Evolutionary conservation across 441 rosid genomes (phyloP).

Genomic region (Lepidium campestre): DNA sequence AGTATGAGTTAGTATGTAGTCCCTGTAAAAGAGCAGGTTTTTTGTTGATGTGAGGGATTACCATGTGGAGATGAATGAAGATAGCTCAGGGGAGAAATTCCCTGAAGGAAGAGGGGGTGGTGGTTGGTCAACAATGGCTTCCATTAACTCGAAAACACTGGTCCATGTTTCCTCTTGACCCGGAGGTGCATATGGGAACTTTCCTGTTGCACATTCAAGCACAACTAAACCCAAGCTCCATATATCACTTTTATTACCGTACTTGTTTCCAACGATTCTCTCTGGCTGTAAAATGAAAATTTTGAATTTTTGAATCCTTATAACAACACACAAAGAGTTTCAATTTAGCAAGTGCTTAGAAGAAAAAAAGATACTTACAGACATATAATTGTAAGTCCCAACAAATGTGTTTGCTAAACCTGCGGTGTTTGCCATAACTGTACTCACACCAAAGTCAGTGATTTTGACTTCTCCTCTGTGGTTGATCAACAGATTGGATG

Average conservation of each 20-base stretch:
- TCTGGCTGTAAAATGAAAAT: slow-evolving; percentile 59
- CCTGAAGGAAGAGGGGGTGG: slow-evolving; percentile 69
- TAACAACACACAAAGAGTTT: background rate
- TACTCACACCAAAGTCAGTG: slow-evolving; percentile 95
- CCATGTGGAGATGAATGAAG: slow-evolving; percentile 91
- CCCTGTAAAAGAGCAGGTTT: background rate
- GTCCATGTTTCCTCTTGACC: slow-evolving; percentile 59
- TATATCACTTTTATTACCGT: slow-evolving; percentile 78
- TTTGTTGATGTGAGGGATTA: slow-evolving; percentile 24
- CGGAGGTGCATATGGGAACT: slow-evolving; percentile 75
- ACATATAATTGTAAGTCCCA: slow-evolving; percentile 93
- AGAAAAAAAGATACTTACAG: slow-evolving; percentile 51
- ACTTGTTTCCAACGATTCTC: slow-evolving; percentile 56
- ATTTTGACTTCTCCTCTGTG: slow-evolving; percentile 96
- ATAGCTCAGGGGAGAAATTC: slow-evolving; percentile 68
- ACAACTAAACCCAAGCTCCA: slow-evolving; percentile 93
- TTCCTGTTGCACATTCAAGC: slow-evolving; percentile 87
- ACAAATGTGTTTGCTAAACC: slow-evolving; percentile 82
- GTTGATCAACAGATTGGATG: slow-evolving; percentile 85
- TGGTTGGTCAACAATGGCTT: slow-evolving; percentile 74
- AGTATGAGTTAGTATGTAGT: background rate
- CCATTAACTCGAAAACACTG: slow-evolving; percentile 84
- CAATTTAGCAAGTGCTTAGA: background rate
- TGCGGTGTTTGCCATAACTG: slow-evolving; percentile 73
- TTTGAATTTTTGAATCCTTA: background rate